Evolutionary conservation across 2,329 filamentous ascomycete genomes (phyloP).

Genomic region (Aspergillus pseudoviridinutans): DNA sequence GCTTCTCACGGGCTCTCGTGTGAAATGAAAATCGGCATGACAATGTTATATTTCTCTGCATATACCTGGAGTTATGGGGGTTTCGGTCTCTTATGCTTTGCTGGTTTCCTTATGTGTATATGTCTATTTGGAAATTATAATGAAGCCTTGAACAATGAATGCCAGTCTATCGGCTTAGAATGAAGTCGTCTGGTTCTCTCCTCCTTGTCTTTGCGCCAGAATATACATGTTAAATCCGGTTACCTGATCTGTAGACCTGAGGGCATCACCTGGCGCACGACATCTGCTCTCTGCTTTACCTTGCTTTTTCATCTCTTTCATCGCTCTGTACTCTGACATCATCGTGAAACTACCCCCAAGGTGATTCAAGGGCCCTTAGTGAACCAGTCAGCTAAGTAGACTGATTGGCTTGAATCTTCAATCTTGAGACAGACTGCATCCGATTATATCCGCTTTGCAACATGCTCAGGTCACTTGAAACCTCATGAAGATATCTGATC

Average conservation of each 20-base stretch:
- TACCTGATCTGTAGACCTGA: background rate
- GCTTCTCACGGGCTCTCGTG: constrained; percentile 22
- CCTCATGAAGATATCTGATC: background rate
- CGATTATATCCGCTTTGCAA: background rate
- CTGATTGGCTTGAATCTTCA: background rate
- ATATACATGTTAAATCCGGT: too few species aligned
- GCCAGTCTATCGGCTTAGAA: background rate
- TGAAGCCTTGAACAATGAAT: background rate
- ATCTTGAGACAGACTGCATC: background rate
- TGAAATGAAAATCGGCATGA: background rate
- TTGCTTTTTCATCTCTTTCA: background rate
- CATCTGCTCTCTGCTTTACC: background rate
- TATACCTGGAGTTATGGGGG: constrained; percentile 6
- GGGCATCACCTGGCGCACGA: background rate
- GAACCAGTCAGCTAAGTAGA: background rate
- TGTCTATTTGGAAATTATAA: background rate
- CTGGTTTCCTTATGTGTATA: background rate
- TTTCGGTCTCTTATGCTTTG: background rate
- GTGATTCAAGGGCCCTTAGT: background rate
- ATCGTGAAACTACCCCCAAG: background rate
- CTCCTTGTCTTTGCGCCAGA: background rate
- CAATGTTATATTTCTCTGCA: background rate
- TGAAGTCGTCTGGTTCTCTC: background rate
- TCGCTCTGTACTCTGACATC: background rate
- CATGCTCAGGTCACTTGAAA: background rate